phyloP scores from a whole-genome alignment of 805 yeast species.

The Monosporozyma servazzii region DNA sequence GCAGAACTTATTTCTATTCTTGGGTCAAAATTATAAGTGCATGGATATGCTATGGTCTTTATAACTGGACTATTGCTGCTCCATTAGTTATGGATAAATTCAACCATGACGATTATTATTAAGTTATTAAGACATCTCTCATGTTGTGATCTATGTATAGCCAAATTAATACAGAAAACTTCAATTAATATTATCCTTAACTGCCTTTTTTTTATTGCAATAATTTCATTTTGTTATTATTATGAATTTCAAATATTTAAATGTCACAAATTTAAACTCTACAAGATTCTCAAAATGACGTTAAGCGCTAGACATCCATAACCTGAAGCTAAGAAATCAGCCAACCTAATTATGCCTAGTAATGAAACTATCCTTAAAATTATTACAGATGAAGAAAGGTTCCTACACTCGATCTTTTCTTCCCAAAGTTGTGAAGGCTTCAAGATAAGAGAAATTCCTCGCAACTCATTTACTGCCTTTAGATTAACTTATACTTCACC shows the following conservation, averaged over 20 bases:
- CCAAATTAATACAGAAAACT: too few relatives aligned
- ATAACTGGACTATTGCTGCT: constrained; percentile 86
- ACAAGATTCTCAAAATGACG: too few relatives aligned
- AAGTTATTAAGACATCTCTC: neutral
- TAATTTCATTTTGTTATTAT: neutral
- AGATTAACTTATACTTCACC: constrained; percentile 47
- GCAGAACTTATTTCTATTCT: constrained; percentile 88
- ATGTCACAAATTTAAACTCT: neutral
- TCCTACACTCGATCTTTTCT: constrained; percentile 1
- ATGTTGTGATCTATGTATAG: neutral
- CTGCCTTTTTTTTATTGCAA: neutral
- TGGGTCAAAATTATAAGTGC: constrained; percentile 91
- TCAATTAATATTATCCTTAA: neutral
- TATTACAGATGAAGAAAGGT: constrained; percentile 15
- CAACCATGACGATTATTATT: constrained; percentile 28
- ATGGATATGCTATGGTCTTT: constrained; percentile 81
- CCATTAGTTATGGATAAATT: constrained; percentile 91
- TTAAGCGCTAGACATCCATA: too few relatives aligned
- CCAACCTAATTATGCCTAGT: neutral
- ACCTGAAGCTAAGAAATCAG: too few relatives aligned
- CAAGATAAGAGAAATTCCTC: constrained; percentile 33
- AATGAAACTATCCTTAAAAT: constrained; percentile 5
- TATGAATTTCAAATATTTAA: neutral
- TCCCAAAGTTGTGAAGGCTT: constrained; percentile 1
- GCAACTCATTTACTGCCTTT: constrained; percentile 50